These are phyloP conservation scores for Saposhnikovia divaricata DNA, from an alignment of 129 eudicot species.

Conservation along the genomic window DNA sequence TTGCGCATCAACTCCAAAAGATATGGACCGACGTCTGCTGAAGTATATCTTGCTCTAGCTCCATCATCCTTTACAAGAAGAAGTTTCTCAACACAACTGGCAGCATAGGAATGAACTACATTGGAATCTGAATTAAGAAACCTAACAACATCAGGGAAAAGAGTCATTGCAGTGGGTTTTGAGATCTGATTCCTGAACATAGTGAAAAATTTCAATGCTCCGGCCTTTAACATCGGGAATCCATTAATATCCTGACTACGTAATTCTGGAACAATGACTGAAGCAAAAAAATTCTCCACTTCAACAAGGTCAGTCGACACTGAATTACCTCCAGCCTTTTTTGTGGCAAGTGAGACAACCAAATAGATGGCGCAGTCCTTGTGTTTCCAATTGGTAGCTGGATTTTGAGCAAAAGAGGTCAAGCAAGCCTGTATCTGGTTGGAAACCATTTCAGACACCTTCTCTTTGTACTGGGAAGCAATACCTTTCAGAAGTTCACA, in stretches of 20 bases:
- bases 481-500: conserved; percentile 97
- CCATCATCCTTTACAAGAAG: conserved; percentile 82
- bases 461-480: conserved; percentile 62
- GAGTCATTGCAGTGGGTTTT: conserved; percentile 56
- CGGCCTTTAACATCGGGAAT: conserved; percentile 81
- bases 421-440: conserved; percentile 52
- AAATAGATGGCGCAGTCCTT: conserved; percentile 91
- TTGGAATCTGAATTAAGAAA: conserved; percentile 68
- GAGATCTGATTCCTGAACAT: conserved; percentile 64
- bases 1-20: conserved; percentile 66
- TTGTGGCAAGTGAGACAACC: conserved; percentile 73
- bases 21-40: conserved; percentile 64
- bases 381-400: conserved; percentile 72
- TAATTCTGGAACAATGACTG: conserved; percentile 84
- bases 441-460: conserved; percentile 58
- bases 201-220: conserved; percentile 81
- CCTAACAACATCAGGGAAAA: conserved; percentile 72
- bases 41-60: conserved; percentile 56
- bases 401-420: conserved; percentile 58
- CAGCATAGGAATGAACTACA: conserved; percentile 97
- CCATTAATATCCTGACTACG: conserved; percentile 69
- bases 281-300: conserved; percentile 62
- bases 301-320: conserved; percentile 78
- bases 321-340: conserved; percentile 61
- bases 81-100: conserved; percentile 87